Evolutionary conservation across 164 flowering plant species (phyloP), one percentile per base, ranked within the genome.

Genomic region (Euptelea pleiosperma): DNA sequence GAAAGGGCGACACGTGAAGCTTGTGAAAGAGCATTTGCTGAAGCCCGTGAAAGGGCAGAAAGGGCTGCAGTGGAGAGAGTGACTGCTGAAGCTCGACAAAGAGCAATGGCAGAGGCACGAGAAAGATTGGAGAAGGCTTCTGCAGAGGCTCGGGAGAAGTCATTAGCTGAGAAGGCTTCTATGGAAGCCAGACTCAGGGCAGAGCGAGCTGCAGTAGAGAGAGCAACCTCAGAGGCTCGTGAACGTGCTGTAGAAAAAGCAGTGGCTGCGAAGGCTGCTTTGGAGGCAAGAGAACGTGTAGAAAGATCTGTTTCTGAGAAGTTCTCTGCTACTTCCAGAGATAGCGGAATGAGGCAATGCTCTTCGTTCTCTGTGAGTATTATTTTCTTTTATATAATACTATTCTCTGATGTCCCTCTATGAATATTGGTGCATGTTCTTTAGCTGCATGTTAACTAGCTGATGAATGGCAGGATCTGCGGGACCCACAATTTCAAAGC

Each of bases 1-100:
- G 97, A 92, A 67, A 75, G 85, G 71, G 95, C 81, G n/a, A 84
- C 86, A 6, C 80, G 82, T 56, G 96, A 91, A 79, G 93, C 85
- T 59, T 86, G 92, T 61, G 91, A 80, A 75, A 79, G 96, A 63
- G 96, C 91, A 52, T 82, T 76, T 70, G 70, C 70, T 43, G 96
- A 88, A 58, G 92, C 83, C 25, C 70, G 83, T 56, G 96, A 87
- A 68, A 81, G 86, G 69, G 88, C 85, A 36, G 86, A 76, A 67
- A 73, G 77, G 58, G 81, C 80, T 62, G 91, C 87, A 48, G 81
- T 69, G 31, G 91, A 79, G 61, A 83, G 68, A 73, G 88, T 75
- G n/a, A 72, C 79, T 67, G 75, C 74, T 42, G 92, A 81, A 73
- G 82, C 78, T 62, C 77, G 79, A 21, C 79, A 75, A 58, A 78